Percentiles rank a stretch among this genome's conserved stretches.
Conservation (phyloP, 208 protist species). For the Leishmania tarentolae region DNA sequence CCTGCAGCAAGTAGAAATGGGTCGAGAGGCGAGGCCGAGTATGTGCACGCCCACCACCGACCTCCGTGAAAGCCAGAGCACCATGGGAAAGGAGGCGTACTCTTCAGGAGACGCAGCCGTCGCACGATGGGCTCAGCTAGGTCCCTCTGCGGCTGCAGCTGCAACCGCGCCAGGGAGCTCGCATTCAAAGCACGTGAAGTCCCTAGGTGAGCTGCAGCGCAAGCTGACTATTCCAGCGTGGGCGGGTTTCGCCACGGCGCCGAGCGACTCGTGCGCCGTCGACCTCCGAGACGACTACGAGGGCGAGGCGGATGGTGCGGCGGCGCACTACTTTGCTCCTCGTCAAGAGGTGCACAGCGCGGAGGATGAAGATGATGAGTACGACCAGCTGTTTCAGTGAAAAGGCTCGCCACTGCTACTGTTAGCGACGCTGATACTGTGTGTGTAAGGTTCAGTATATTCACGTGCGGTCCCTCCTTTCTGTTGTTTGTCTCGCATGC, state of each 20-base stretch:
- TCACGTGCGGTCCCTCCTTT: not conserved
- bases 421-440: not conserved
- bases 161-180: not conserved
- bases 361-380: slow-evolving; percentile 40
- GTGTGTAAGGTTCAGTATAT: not conserved
- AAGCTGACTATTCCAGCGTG: slow-evolving; percentile 17
- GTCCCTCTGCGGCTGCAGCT: not conserved
- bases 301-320: slow-evolving; percentile 35
- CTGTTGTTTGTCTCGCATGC: not conserved
- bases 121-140: not conserved
- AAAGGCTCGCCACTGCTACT: not conserved
- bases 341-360: slow-evolving; percentile 29
- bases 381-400: slow-evolving; percentile 39
- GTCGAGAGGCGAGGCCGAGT: slow-evolving; percentile 22
- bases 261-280: slow-evolving; percentile 2
- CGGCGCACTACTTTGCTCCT: slow-evolving; percentile 49
- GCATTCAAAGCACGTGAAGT: slow-evolving; percentile 14
- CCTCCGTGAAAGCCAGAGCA: slow-evolving; percentile 1
- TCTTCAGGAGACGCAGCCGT: not conserved
- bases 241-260: not conserved
- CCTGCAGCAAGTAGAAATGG: slow-evolving; percentile 44
- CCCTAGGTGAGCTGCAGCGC: slow-evolving; percentile 36
- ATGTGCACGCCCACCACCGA: not conserved
- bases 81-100: not conserved
- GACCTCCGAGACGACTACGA: slow-evolving; percentile 32